These are phyloP conservation scores for Phytopythium mirpurense DNA, from an alignment of 352 stramenopile genomes.

Conservation along the genomic window DNA sequence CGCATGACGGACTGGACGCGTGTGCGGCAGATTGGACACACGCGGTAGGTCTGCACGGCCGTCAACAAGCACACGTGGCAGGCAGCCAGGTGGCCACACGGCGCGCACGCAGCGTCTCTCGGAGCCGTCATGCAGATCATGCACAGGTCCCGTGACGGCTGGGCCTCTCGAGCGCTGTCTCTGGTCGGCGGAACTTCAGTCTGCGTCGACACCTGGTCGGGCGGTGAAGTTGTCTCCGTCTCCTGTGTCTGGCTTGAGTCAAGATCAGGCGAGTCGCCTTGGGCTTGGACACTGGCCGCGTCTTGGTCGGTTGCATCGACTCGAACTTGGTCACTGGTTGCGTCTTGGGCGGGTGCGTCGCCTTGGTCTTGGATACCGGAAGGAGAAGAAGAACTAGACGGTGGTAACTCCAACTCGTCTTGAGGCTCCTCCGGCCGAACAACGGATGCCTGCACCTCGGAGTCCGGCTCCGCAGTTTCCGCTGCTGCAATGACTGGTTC, in stretches of 20 bases:
- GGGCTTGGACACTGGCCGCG: too few species aligned
- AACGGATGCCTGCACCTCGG: background rate
- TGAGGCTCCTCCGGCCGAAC: too few species aligned
- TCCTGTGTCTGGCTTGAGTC: background rate
- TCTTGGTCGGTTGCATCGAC: background rate
- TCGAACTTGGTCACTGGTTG: background rate
- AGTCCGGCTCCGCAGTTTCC: background rate
- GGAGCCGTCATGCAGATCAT: constrained; percentile 39
- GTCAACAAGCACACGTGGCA: constrained; percentile 33
- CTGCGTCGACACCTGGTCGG: too few species aligned
- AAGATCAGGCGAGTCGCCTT: background rate
- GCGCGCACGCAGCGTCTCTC: constrained; percentile 42
- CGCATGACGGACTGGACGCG: constrained; percentile 32
- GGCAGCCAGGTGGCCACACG: constrained; percentile 48
- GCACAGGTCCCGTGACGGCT: constrained; percentile 18
- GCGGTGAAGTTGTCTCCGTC: background rate
- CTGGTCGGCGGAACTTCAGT: too few species aligned
- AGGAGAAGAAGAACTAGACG: too few species aligned
- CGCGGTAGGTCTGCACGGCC: constrained; percentile 21
- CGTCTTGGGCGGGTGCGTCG: background rate
- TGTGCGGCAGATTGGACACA: constrained; percentile 43
- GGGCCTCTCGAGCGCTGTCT: background rate
- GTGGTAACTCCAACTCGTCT: too few species aligned
- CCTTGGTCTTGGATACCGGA: background rate
- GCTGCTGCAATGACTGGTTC: too few species aligned